Evolutionary conservation across 768 basidiomycete species (phyloP), one percentile per base, ranked within the genome.

Genomic region (Lactifluus echinatus): DNA sequence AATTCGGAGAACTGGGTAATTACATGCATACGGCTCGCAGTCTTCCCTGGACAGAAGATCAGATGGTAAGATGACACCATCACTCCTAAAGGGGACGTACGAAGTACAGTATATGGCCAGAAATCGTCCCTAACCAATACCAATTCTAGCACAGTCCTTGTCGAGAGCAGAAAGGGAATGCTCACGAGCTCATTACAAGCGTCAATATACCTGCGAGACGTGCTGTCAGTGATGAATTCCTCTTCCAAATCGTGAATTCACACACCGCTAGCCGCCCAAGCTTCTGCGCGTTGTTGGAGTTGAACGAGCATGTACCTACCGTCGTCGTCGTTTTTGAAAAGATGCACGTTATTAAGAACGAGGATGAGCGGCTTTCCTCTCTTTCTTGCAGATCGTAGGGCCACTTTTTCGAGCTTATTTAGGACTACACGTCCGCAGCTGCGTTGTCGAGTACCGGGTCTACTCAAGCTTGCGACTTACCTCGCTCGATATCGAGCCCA

Each of bases 331-430:
- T 91, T 87, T 56, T 83, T 79, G 69, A 87, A 84, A 66, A 78
- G 79, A 62, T 88, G 84, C 4, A 83, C 71, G 68, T 92, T 93
- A 72, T 91, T 91, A 66, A 95, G 75, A 44, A 91, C 80, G 28
- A 95, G 73, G 0, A 93, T 83, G 5, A 93, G 73, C 0, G 92
- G 91, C 50, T 81, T 77, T 3, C 81, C 79, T 5, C 76, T 79
- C 56, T 72, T 72, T 40, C 71, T 71, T 37, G 85, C 75, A 64
- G 75, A 79, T 37, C 79, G 72, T 55, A 95, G 75, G 0, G 91
- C 91, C 24, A 93, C 89, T 66, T 93, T 91, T 68, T 89, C 84
- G 2, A 90, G 74, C 67, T 93, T 93, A 68, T 85, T 89, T 70
- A 91, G 64, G 4, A 87, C 89, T 83, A 31, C 17, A 44, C 2